Percentiles rank a stretch among this genome's conserved stretches.
phyloP scores from a whole-genome alignment of 257 asterid species.

The Ajuga chamaepitys region DNA sequence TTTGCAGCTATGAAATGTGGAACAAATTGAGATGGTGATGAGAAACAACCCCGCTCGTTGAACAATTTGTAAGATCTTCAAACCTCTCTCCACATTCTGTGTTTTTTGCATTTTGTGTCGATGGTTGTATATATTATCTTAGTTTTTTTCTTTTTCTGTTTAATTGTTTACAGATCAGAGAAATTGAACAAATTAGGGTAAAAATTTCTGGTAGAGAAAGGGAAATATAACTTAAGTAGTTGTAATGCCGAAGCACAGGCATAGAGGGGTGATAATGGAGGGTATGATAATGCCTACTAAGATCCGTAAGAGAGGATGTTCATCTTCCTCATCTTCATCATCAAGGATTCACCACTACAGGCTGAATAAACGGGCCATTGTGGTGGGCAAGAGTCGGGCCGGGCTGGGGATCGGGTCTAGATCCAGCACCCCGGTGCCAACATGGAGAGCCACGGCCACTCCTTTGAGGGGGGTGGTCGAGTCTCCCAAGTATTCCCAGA shows the following conservation, averaged over 20 bases:
- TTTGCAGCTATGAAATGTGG: neutral
- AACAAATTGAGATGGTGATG: neutral
- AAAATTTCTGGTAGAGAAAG: neutral
- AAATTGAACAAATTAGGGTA: neutral
- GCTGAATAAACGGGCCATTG: conserved; percentile 60
- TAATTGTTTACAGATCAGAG: neutral
- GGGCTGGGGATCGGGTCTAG: conserved; percentile 42
- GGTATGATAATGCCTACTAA: conserved; percentile 30
- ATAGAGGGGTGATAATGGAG: conserved; percentile 22
- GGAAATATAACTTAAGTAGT: neutral
- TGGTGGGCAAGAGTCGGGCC: conserved; percentile 56
- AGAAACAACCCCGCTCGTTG: neutral
- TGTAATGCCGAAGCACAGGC: conserved; percentile 40
- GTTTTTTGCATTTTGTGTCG: neutral
- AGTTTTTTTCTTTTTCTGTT: neutral
- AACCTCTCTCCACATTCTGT: neutral
- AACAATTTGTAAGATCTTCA: conserved; percentile 19
- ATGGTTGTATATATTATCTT: neutral
- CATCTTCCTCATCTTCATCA: conserved; percentile 76
- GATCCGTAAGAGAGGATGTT: conserved; percentile 74
- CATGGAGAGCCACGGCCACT: conserved; percentile 59
- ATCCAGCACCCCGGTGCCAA: conserved; percentile 69
- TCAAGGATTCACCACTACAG: conserved; percentile 51
- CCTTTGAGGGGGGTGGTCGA: conserved; percentile 36
- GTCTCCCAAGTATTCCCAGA: conserved; percentile 47